These are phyloP conservation scores for Turnera subulata DNA, from an alignment of 345 rosid genomes.

Conservation along the genomic window DNA sequence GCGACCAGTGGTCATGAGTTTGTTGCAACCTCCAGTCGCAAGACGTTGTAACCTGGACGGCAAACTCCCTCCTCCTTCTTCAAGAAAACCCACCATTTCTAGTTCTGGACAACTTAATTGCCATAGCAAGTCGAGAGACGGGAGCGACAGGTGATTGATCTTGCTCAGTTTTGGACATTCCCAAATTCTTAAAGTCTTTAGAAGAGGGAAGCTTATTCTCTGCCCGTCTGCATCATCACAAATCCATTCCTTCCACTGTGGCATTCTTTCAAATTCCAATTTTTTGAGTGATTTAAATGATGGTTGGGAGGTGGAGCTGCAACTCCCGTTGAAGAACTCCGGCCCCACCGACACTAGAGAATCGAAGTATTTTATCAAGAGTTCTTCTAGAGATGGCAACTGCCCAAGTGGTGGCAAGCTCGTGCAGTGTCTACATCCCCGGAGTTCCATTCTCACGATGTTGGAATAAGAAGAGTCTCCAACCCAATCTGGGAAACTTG, in stretches of 20 bases:
- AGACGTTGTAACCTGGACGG: too few relatives aligned
- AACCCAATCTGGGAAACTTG: too few relatives aligned
- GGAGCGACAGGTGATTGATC: constrained; percentile 4
- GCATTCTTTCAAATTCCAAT: not conserved
- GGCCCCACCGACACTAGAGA: not conserved
- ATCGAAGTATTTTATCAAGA: not conserved
- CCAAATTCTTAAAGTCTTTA: not conserved
- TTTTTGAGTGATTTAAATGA: not conserved
- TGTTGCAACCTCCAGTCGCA: constrained; percentile 3
- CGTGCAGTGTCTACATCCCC: too few relatives aligned
- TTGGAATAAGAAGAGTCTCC: too few relatives aligned
- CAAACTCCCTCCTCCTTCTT: too few relatives aligned
- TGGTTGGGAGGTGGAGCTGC: too few relatives aligned
- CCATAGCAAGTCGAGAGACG: constrained; percentile 3
- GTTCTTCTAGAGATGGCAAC: constrained; percentile 1
- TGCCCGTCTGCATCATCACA: too few relatives aligned
- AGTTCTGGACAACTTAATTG: constrained; percentile 8
- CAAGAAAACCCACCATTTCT: constrained; percentile 13
- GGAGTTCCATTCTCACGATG: too few relatives aligned
- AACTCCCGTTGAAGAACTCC: constrained; percentile 3
- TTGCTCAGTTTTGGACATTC: not conserved
- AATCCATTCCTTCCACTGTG: too few relatives aligned
- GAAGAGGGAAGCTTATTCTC: constrained; percentile 8
- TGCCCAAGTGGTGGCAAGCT: too few relatives aligned
- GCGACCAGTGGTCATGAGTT: constrained; percentile 7